A percentile compares a stretch with the other conserved stretches of the same genome.
phyloP scores from a whole-genome alignment of 2,329 filamentous ascomycete genomes.

The Helotiales sp. region DNA sequence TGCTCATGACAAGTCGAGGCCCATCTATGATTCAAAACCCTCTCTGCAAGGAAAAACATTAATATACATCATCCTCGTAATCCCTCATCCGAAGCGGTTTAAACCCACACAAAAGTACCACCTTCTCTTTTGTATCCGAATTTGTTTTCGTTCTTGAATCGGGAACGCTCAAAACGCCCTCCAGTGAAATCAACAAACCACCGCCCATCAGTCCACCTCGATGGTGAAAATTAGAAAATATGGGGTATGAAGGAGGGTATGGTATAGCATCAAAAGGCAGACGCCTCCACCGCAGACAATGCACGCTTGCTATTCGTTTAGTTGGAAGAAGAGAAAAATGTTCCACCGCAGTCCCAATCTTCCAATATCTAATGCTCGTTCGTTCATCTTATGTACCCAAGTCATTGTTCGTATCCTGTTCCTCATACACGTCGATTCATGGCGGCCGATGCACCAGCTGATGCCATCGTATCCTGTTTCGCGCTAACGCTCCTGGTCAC shows the following conservation, averaged over 20 bases:
- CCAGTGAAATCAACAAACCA: neutral
- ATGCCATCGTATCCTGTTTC: constrained; percentile 55
- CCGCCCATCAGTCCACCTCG: neutral
- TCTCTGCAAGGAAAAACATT: constrained; percentile 1
- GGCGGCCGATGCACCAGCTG: constrained; percentile 57
- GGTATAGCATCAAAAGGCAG: neutral
- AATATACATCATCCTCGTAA: constrained; percentile 1
- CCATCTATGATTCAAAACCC: neutral
- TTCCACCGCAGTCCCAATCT: neutral
- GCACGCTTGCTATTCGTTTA: constrained; percentile 4
- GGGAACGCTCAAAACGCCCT: neutral
- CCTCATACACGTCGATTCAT: constrained; percentile 48
- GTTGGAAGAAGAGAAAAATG: neutral
- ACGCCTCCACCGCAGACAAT: constrained; percentile 11
- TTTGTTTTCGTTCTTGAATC: neutral
- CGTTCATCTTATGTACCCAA: constrained; percentile 20
- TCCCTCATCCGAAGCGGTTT: neutral
- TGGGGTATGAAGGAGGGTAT: constrained; percentile 1
- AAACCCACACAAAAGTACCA: neutral
- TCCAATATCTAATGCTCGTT: constrained; percentile 4
- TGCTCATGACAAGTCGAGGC: neutral
- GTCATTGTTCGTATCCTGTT: constrained; percentile 6
- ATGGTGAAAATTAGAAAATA: constrained; percentile 1
- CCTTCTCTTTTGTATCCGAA: too few species aligned
- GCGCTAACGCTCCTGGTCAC: constrained; percentile 58